These are phyloP conservation scores for Pholiota conissans DNA, from an alignment of 768 basidiomycete species.

Conservation along the genomic window DNA sequence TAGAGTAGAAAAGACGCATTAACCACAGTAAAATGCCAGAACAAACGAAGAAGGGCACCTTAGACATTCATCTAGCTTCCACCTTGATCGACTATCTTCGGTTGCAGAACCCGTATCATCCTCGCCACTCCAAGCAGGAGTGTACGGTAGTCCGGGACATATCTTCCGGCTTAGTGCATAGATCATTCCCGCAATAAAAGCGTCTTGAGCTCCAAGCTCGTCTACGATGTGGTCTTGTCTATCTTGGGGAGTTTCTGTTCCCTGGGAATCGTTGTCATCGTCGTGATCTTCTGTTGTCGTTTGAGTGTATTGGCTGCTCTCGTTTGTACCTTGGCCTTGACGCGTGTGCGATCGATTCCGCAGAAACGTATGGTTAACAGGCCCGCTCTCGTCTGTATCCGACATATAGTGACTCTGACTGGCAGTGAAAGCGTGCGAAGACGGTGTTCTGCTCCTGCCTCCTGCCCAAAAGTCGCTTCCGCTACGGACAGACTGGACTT, in stretches of 20 bases:
- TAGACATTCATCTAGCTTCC: constrained; percentile 83
- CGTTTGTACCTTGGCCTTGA: constrained; percentile 26
- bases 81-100: constrained; percentile 53
- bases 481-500: constrained; percentile 53
- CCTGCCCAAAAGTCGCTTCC: constrained; percentile 81
- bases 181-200: constrained; percentile 88
- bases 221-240: constrained; percentile 52
- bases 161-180: constrained; percentile 73
- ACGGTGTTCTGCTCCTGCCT: constrained; percentile 51
- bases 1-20: constrained; percentile 22
- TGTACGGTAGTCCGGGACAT: constrained; percentile 77
- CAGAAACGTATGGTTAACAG: constrained; percentile 16
- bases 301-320: constrained; percentile 30
- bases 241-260: constrained; percentile 51
- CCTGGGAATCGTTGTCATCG: constrained; percentile 59
- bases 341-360: constrained; percentile 20
- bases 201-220: constrained; percentile 78
- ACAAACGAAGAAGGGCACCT: constrained; percentile 40
- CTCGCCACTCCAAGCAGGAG: constrained; percentile 49
- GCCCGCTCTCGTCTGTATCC: constrained; percentile 28
- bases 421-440: constrained; percentile 56
- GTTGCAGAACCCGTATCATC: constrained; percentile 23
- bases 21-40: background rate
- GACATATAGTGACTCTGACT: constrained; percentile 26
- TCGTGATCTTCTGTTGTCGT: constrained; percentile 27